Conservation (phyloP, 352 stramenopile genomes). For the Globisporangium irregulare region DNA sequence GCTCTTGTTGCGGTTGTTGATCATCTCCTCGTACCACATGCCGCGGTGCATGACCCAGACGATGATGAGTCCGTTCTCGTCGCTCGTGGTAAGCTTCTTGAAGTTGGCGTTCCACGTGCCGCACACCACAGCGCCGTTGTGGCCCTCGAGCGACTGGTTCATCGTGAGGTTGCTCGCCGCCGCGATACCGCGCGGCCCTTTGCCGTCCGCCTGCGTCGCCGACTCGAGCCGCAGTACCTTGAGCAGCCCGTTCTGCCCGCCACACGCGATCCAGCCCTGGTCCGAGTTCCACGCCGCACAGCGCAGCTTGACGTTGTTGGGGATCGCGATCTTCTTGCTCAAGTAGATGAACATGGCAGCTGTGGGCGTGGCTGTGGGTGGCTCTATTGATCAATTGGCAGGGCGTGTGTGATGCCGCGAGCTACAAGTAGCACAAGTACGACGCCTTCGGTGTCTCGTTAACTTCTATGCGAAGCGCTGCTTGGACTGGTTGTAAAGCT, state of each 20-base stretch:
- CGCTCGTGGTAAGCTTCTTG: slow-evolving; percentile 94
- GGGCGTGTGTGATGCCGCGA: background rate
- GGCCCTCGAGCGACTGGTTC: slow-evolving; percentile 94
- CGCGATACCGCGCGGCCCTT: slow-evolving; percentile 77
- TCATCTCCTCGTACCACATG: slow-evolving; percentile 97
- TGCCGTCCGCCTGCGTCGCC: slow-evolving; percentile 53
- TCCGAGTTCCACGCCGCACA: slow-evolving; percentile 92
- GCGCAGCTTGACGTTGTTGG: slow-evolving; percentile 90
- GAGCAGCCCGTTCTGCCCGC: slow-evolving; percentile 89
- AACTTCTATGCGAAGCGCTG: background rate
- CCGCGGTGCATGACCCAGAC: slow-evolving; percentile 94
- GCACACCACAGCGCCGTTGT: slow-evolving; percentile 89
- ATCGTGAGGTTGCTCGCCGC: slow-evolving; percentile 91
- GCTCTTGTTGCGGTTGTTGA: slow-evolving; percentile 95
- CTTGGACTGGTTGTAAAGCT: background rate
- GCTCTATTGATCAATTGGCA: background rate
- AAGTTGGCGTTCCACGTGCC: slow-evolving; percentile 93
- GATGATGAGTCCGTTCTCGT: slow-evolving; percentile 95
- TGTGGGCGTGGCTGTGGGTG: too few relatives aligned
- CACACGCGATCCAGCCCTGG: slow-evolving; percentile 94
- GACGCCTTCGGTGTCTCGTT: background rate
- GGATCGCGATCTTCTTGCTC: slow-evolving; percentile 95
- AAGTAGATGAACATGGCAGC: slow-evolving; percentile 93
- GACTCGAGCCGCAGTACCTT: slow-evolving; percentile 93
- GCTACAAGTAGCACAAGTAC: background rate